Evolutionary conservation across 371 early-diverging fungal genomes (phyloP).

Genomic region (Mucor sp.): DNA sequence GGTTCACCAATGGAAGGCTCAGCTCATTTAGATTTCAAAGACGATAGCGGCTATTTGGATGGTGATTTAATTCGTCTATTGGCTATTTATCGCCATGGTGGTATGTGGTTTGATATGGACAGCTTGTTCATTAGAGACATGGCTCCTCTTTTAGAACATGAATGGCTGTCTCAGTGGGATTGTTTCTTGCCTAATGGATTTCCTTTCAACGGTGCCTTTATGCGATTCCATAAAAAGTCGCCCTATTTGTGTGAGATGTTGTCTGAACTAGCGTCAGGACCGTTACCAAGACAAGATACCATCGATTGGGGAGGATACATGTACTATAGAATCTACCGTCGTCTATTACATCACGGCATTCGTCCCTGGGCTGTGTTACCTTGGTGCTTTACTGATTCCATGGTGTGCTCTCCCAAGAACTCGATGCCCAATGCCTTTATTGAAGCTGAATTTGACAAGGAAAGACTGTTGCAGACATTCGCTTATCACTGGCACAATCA

Average conservation of each 20-base stretch:
- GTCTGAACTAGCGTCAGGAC: constrained; percentile 51
- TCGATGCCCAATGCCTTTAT: constrained; percentile 58
- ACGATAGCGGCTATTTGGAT: constrained; percentile 51
- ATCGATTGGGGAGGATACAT: constrained; percentile 59
- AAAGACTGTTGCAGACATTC: constrained; percentile 47
- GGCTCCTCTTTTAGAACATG: constrained; percentile 51
- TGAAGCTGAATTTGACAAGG: constrained; percentile 43
- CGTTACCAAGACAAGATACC: constrained; percentile 45
- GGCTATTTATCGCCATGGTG: constrained; percentile 53
- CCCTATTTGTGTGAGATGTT: constrained; percentile 59
- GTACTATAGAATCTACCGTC: constrained; percentile 49
- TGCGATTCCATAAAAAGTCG: constrained; percentile 51
- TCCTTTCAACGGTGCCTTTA: constrained; percentile 59
- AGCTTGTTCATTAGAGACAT: constrained; percentile 53
- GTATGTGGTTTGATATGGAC: constrained; percentile 66
- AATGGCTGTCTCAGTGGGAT: constrained; percentile 60
- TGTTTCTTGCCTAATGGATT: constrained; percentile 55
- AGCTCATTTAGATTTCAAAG: constrained; percentile 44
- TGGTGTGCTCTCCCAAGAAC: constrained; percentile 50
- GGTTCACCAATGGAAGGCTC: constrained; percentile 54
- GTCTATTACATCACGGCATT: constrained; percentile 31
- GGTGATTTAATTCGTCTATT: constrained; percentile 53
- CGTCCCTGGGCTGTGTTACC: constrained; percentile 38
- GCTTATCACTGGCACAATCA: constrained; percentile 64
- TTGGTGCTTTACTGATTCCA: constrained; percentile 56